Conservation (phyloP, 129 eudicot genomes). For the carrot (Daucus carota) region DH1_v3.0 NC_030385.2:46616001-46616500, state of each 20-base stretch:
- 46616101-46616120: conserved; percentile 7
- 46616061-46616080: conserved; percentile 97
- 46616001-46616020: conserved; percentile 94
- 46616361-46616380: conserved; percentile 2
- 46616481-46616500: conserved; percentile 93
- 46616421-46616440: conserved; percentile 98
- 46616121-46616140: background rate
- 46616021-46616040: conserved; percentile 70
- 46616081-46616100: conserved; percentile 12
- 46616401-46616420: conserved; percentile 73
- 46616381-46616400: conserved; percentile 84
- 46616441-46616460: conserved; percentile 73
- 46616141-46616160: background rate
- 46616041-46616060: conserved; percentile 96
- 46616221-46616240: conserved; percentile 85
- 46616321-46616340: conserved; percentile 4
- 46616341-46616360: background rate
- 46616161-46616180: background rate
- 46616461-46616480: conserved; percentile 77
- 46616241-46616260: conserved; percentile 98
- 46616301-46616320: conserved; percentile 37
- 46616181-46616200: background rate
- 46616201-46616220: conserved; percentile 94
- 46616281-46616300: conserved; percentile 78
- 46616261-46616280: conserved; percentile 83